These are phyloP conservation scores for Tolypocladium tundrense DNA, from an alignment of 2,329 filamentous ascomycete species.

Conservation along the genomic window DNA sequence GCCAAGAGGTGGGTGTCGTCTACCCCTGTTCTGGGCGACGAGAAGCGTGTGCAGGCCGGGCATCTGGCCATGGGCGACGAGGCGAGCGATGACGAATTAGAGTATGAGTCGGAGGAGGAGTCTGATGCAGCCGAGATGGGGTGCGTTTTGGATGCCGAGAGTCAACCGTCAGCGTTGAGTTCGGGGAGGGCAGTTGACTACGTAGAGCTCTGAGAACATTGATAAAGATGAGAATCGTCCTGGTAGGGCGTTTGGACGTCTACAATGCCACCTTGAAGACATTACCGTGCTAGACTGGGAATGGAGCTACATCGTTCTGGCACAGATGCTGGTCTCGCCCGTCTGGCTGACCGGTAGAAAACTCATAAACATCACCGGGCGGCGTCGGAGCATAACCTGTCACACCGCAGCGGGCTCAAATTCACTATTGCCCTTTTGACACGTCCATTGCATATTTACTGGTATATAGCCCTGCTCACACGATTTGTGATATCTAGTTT, in stretches of 20 bases:
- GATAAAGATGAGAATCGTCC: neutral
- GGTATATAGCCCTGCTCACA: neutral
- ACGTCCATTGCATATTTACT: neutral
- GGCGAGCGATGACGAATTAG: neutral
- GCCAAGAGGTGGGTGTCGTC: neutral
- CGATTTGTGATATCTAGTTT: slow-evolving; percentile 3
- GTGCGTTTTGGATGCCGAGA: neutral
- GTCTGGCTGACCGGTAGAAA: too few relatives aligned
- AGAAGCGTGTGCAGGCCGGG: neutral
- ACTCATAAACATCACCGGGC: too few relatives aligned
- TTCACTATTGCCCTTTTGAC: neutral
- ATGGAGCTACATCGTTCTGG: too few relatives aligned
- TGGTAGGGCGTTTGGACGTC: too few relatives aligned
- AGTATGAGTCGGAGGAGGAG: neutral
- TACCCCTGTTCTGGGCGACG: neutral
- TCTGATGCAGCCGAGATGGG: neutral
- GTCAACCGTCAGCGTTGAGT: neutral
- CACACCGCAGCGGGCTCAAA: neutral
- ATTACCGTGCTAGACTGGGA: too few relatives aligned
- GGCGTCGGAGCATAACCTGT: neutral
- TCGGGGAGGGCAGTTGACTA: neutral
- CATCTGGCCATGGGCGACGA: neutral
- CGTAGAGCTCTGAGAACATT: neutral
- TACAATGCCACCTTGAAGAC: too few relatives aligned
- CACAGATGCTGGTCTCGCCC: too few relatives aligned